Conservation (phyloP, 345 rosid species). For the Microthlaspi erraticum region DNA sequence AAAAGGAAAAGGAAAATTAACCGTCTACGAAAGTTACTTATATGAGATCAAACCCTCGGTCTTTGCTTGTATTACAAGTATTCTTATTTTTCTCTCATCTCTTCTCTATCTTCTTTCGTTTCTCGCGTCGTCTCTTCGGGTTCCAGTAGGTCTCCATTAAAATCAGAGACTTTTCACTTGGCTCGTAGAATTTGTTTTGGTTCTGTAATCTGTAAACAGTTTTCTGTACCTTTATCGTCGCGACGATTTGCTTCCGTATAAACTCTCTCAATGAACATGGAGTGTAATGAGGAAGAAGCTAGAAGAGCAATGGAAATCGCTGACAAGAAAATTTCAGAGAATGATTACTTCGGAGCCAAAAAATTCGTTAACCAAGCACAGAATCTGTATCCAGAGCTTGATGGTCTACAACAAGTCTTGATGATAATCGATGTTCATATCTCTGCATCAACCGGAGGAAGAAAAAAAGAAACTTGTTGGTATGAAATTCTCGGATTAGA, state of each 20-base stretch:
- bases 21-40: neutral
- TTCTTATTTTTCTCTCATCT: neutral
- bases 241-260: neutral
- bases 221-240: no score
- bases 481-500: conserved; percentile 67
- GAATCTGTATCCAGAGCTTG: conserved; percentile 38
- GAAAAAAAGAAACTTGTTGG: conserved; percentile 71
- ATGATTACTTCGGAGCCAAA: conserved; percentile 7
- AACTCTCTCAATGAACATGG: conserved; percentile 48
- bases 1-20: neutral
- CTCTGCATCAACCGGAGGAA: conserved; percentile 22
- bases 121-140: neutral
- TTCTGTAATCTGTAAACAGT: no score
- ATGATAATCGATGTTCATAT: conserved; percentile 19
- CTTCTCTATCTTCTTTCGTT: neutral
- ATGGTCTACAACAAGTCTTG: conserved; percentile 7
- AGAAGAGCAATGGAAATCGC: conserved; percentile 12
- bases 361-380: conserved; percentile 4
- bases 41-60: neutral
- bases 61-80: neutral
- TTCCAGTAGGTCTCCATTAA: conserved; percentile 2
- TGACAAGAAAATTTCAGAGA: conserved; percentile 2
- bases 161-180: neutral
- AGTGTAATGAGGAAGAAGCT: conserved; percentile 17
- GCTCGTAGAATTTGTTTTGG: no score